Evolutionary conservation across 2,329 filamentous ascomycete genomes (phyloP).

Genomic region (Talaromyces islandicus): DNA sequence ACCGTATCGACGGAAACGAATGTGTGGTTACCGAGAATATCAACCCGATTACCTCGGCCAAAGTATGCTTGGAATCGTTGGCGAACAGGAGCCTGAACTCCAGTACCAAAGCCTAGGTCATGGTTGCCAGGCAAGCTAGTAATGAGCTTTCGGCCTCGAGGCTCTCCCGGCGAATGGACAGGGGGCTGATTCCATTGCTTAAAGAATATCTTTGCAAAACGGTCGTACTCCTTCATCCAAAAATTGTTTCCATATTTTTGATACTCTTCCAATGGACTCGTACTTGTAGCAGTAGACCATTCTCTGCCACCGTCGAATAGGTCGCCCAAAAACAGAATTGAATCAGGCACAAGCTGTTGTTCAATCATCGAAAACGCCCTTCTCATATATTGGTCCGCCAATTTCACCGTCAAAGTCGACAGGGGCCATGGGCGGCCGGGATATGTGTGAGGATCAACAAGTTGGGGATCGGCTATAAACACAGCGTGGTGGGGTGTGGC

Average conservation of each 20-base stretch:
- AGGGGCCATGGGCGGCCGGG: conserved; percentile 72
- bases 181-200: conserved; percentile 59
- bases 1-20: conserved; percentile 88
- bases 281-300: conserved; percentile 69
- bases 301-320: conserved; percentile 93
- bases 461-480: conserved; percentile 83
- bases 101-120: conserved; percentile 82
- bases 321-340: conserved; percentile 85
- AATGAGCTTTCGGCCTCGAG: conserved; percentile 69
- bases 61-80: conserved; percentile 84
- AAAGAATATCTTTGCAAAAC: conserved; percentile 84
- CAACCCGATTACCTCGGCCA: conserved; percentile 83
- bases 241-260: conserved; percentile 72
- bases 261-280: conserved; percentile 60
- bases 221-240: conserved; percentile 79
- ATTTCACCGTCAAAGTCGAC: conserved; percentile 58
- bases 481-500: conserved; percentile 77
- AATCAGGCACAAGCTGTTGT: conserved; percentile 70
- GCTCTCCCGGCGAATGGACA: conserved; percentile 49
- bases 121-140: conserved; percentile 89
- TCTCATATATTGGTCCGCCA: conserved; percentile 87
- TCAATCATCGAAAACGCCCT: conserved; percentile 78
- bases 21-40: conserved; percentile 89
- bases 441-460: conserved; percentile 93
- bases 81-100: conserved; percentile 73